Evolutionary conservation across 768 basidiomycete genomes (phyloP).

Genomic region (Rhizopogon rudus): DNA sequence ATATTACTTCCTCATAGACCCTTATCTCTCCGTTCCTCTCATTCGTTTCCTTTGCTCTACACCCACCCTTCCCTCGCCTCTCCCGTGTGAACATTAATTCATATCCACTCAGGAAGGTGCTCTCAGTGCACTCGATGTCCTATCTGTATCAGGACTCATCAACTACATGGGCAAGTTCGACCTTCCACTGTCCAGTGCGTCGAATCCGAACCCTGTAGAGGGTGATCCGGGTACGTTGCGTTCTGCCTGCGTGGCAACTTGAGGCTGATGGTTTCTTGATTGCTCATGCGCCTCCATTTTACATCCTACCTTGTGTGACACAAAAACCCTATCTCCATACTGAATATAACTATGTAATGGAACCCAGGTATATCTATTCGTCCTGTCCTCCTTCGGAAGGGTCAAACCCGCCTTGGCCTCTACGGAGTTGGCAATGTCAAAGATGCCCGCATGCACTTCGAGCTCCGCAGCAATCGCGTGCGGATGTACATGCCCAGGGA

Average conservation of each 20-base stretch:
- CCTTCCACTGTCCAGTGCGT: constrained; percentile 64
- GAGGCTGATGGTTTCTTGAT: not conserved
- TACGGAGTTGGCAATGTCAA: constrained; percentile 98
- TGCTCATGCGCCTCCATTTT: not conserved
- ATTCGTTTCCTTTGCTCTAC: not conserved
- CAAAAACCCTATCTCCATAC: not conserved
- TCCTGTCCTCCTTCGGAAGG: constrained; percentile 89
- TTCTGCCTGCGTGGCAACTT: not conserved
- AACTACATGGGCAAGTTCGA: constrained; percentile 99
- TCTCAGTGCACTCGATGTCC: constrained; percentile 89
- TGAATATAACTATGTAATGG: constrained; percentile 30
- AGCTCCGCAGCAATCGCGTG: constrained; percentile 89
- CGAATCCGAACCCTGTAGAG: constrained; percentile 14
- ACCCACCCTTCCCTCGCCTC: not conserved
- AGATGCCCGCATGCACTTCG: constrained; percentile 95
- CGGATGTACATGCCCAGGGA: constrained; percentile 95
- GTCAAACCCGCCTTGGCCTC: constrained; percentile 79
- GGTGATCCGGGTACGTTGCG: not conserved
- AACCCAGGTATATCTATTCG: constrained; percentile 78
- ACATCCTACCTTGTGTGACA: not conserved
- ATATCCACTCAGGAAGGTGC: constrained; percentile 74
- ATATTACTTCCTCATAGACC: not conserved
- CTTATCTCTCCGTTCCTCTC: not conserved
- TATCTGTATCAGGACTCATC: constrained; percentile 88
- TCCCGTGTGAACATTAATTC: not conserved